Conservation (phyloP, 306 rosid genomes). For the Quercus dentata region DNA sequence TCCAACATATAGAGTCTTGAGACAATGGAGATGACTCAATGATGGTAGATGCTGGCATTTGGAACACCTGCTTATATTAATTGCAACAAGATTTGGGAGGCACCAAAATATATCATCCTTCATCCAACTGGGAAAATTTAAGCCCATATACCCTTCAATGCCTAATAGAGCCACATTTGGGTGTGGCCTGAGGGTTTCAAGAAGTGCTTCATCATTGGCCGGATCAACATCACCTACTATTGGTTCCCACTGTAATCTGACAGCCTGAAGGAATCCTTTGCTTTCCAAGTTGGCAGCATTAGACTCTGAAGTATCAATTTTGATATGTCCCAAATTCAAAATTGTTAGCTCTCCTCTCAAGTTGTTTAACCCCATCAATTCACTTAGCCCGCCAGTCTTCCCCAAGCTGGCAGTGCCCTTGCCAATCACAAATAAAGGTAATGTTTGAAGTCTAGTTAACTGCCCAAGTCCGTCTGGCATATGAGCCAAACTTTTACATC, state of each 20-base stretch:
- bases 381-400: neutral
- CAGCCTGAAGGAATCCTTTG: neutral
- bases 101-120: neutral
- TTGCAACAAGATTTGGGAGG: neutral
- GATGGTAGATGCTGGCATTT: neutral
- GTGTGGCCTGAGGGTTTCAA: constrained; percentile 7
- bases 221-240: too few relatives aligned
- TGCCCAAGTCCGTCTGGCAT: neutral
- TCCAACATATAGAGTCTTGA: constrained; percentile 16
- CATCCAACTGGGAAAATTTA: neutral
- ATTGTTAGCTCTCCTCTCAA: constrained; percentile 9
- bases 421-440: constrained; percentile 17
- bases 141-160: constrained; percentile 7
- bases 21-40: constrained; percentile 1
- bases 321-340: neutral
- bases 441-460: neutral
- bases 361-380: neutral
- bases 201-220: too few relatives aligned
- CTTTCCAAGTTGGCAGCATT: neutral
- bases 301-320: neutral
- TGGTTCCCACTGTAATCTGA: constrained; percentile 7
- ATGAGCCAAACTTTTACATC: neutral
- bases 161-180: neutral
- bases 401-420: neutral
- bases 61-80: neutral